These are phyloP conservation scores for Fraxinus quadrangulata DNA, from an alignment of 257 asterid genomes.

Conservation along the genomic window DNA sequence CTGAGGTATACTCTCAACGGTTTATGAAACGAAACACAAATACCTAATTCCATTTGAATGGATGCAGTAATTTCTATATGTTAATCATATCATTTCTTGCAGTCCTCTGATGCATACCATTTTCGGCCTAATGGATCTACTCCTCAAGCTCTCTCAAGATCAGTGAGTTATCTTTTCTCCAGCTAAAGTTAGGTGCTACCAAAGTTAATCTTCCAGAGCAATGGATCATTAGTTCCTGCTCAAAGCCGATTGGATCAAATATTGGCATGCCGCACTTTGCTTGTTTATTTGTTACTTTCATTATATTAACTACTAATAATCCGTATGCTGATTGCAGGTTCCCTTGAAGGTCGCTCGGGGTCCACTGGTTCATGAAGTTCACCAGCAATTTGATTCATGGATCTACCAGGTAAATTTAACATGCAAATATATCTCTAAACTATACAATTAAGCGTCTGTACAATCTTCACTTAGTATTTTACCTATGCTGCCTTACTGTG, in stretches of 20 bases:
- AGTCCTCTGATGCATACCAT: constrained; percentile 84
- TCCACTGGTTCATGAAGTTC: constrained; percentile 77
- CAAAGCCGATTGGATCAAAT: background rate
- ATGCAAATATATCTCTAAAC: background rate
- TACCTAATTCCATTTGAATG: background rate
- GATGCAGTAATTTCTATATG: constrained; percentile 18
- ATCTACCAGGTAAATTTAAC: constrained; percentile 57
- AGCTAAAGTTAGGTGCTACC: background rate
- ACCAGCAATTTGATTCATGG: constrained; percentile 81
- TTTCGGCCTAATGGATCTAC: constrained; percentile 66
- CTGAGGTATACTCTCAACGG: constrained; percentile 44
- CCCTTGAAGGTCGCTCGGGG: constrained; percentile 64
- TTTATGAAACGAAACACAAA: constrained; percentile 2
- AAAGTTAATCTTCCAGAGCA: background rate
- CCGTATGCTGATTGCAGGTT: constrained; percentile 45
- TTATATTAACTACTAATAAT: background rate
- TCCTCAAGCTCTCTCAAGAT: constrained; percentile 59
- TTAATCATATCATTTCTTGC: constrained; percentile 25
- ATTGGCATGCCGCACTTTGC: background rate
- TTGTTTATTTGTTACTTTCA: background rate
- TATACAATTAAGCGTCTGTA: background rate
- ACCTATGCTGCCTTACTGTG: background rate
- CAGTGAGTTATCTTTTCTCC: constrained; percentile 45
- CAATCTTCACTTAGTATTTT: background rate
- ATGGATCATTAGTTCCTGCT: background rate